Evolutionary conservation across 768 basidiomycete species (phyloP).

Genomic region (Trametes punicea): DNA sequence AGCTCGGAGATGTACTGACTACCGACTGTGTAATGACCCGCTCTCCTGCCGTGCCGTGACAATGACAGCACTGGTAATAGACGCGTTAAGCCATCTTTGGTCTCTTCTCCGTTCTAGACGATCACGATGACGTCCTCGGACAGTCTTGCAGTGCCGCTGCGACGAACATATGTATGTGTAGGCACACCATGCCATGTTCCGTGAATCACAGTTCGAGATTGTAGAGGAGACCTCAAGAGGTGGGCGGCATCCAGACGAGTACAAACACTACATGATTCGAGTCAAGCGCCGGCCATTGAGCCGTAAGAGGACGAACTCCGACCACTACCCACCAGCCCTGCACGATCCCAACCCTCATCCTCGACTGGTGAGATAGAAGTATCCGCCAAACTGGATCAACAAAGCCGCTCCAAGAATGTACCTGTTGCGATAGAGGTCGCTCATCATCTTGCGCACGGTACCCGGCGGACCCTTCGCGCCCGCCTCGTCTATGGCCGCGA

Average conservation of each 20-base stretch:
- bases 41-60: neutral
- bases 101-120: neutral
- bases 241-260: too few relatives aligned
- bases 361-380: neutral
- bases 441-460: neutral
- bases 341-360: neutral
- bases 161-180: too few relatives aligned
- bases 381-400: neutral
- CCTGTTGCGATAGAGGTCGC: constrained; percentile 3
- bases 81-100: constrained; percentile 1
- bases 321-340: neutral
- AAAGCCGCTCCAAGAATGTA: neutral
- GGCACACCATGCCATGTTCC: too few relatives aligned
- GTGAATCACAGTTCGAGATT: too few relatives aligned
- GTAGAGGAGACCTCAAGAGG: too few relatives aligned
- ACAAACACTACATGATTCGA: too few relatives aligned
- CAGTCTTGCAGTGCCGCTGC: too few relatives aligned
- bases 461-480: constrained; percentile 50
- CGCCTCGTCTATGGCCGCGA: constrained; percentile 60
- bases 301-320: too few relatives aligned
- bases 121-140: neutral
- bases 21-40: too few relatives aligned
- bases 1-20: too few relatives aligned
- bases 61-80: neutral
- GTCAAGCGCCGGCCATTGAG: too few relatives aligned